Base-by-base conservation (phyloP, 164 flowering plant species). In the Macadamia integrifolia region DNA sequence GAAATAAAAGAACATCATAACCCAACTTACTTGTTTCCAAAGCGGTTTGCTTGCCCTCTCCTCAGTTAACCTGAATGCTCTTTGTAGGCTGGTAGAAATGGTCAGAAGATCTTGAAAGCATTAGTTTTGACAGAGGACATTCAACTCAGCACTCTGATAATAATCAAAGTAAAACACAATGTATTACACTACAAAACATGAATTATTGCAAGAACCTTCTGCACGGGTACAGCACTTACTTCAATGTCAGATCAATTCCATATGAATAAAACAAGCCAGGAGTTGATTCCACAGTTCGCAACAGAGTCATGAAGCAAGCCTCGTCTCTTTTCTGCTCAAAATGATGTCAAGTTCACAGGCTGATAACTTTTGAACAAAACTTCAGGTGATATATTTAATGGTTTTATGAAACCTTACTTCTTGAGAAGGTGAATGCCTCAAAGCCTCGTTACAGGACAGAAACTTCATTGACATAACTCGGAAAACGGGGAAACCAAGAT, bases 211-310 rank as follows among this genome's bases (percentile, higher is more conserved):
- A 31, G 12, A 43, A 9, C 7, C 29, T 64, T 18, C 56, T 5
- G n/a, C 48, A 62, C 10, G 28, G 32, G 18, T 46, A 65, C 68
- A 29, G 31, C 9, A 79, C 82, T 68, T 56, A 79, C 82, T 87
- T 94, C 72, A 94, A 56, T 64, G 97, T 92, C 62, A 94, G 78
- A 82, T 94, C 99, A 28, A 90, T 90, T 68, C 84, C 90, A 72
- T 89, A 90, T 58, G 99, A 94, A 80, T 81, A 94, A 71, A 90
- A 94, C 80, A 94, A 79, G 53, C 99, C 97, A 28, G 97, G 92
- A 62, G 93, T 94, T 44, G 93, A 82, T 81, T 90, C 97, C 69
- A 94, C 92, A 28, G 82, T 77, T 78, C 70, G 87, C 75, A 93
- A 85, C 68, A 93, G 73, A 77, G 81, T 81, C 88, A 82, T 80